phyloP scores from a whole-genome alignment of 371 early-diverging fungal species.

The Mucor plumbeus region DNA sequence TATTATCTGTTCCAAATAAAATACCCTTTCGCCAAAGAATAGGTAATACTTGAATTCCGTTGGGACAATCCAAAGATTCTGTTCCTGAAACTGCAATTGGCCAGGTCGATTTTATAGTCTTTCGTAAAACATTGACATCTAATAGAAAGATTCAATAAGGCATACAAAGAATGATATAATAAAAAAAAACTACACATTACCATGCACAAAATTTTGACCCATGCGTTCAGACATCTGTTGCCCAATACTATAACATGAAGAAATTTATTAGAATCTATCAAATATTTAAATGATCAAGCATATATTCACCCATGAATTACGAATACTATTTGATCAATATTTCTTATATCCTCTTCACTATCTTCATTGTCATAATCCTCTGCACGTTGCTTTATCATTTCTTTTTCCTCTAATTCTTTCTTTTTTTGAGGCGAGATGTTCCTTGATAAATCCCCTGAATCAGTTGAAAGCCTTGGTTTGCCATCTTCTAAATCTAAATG shows the following conservation, averaged over 20 bases:
- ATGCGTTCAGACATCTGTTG: slow-evolving; percentile 81
- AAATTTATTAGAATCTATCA: too few species aligned
- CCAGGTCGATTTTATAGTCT: slow-evolving; percentile 67
- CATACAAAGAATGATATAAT: too few species aligned
- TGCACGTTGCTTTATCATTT: slow-evolving; percentile 43
- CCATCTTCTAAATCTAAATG: neutral
- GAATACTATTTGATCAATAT: slow-evolving; percentile 77
- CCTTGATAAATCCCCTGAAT: slow-evolving; percentile 10
- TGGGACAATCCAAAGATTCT: slow-evolving; percentile 33
- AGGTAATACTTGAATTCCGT: slow-evolving; percentile 85
- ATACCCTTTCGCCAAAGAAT: slow-evolving; percentile 86
- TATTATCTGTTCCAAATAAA: slow-evolving; percentile 68
- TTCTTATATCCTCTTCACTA: slow-evolving; percentile 64
- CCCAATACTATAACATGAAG: slow-evolving; percentile 61
- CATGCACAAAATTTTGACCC: slow-evolving; percentile 79
- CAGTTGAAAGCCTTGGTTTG: neutral
- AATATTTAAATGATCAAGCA: too few species aligned
- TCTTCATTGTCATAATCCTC: slow-evolving; percentile 68
- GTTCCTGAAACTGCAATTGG: slow-evolving; percentile 39
- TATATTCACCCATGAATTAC: slow-evolving; percentile 77
- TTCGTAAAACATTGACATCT: slow-evolving; percentile 79
- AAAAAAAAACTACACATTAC: slow-evolving; percentile 31
- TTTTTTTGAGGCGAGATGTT: slow-evolving; percentile 8
- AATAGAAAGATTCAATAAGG: neutral
- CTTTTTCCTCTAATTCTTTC: slow-evolving; percentile 24